Conservation (phyloP, 805 yeast species). For the Sugiyamaella mastotermitis region DNA sequence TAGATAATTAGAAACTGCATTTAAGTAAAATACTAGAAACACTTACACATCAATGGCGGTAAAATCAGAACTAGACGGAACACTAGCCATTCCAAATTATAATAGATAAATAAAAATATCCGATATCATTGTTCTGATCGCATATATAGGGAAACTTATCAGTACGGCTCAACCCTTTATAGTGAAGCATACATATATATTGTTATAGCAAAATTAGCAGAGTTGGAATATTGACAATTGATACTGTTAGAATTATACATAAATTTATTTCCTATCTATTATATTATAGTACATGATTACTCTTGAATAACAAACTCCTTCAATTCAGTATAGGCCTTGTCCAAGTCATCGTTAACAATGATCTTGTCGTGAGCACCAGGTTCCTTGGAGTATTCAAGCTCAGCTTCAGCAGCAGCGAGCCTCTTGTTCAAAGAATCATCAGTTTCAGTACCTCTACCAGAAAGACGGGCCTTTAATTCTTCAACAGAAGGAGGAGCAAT, state of each 20-base stretch:
- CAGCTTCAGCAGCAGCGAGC: slow-evolving; percentile 79
- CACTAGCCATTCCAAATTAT: not conserved
- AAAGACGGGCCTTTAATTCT: slow-evolving; percentile 64
- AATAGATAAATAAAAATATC: no score
- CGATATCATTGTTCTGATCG: no score
- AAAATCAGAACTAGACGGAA: not conserved
- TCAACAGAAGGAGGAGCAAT: slow-evolving; percentile 91
- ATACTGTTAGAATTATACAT: no score
- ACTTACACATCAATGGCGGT: not conserved
- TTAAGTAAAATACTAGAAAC: no score
- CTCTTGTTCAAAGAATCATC: slow-evolving; percentile 78
- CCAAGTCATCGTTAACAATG: slow-evolving; percentile 87
- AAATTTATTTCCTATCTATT: no score
- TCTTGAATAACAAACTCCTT: slow-evolving; percentile 44
- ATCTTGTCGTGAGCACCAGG: slow-evolving; percentile 83
- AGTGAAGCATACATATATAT: no score
- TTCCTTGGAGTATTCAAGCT: slow-evolving; percentile 79
- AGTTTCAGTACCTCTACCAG: slow-evolving; percentile 93
- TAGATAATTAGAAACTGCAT: no score
- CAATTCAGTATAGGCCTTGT: slow-evolving; percentile 77
- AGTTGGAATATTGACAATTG: no score
- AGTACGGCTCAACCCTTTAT: no score
- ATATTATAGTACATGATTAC: not conserved
- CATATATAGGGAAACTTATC: no score
- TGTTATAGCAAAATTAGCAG: no score